phyloP scores from a whole-genome alignment of 345 rosid genomes.

The Salix caprea region DNA sequence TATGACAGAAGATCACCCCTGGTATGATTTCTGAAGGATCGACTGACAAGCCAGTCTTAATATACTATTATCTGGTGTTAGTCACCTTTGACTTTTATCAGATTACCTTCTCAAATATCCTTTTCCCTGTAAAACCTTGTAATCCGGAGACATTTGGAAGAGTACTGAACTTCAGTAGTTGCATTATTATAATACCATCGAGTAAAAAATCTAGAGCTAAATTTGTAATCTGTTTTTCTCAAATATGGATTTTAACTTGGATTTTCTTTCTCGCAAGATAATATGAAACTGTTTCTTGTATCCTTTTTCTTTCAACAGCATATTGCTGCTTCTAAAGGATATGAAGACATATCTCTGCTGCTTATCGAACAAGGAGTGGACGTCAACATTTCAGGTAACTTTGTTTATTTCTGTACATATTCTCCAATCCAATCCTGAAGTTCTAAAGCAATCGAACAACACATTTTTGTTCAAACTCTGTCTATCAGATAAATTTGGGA shows the following conservation, averaged over 20 bases:
- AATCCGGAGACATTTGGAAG: background rate
- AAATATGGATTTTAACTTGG: background rate
- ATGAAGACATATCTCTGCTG: conserved; percentile 52
- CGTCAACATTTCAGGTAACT: conserved; percentile 41
- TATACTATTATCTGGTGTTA: background rate
- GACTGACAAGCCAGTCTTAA: conserved; percentile 1
- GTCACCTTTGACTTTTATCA: too few relatives aligned
- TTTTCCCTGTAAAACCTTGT: background rate
- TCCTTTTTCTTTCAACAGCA: conserved; percentile 42
- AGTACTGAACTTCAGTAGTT: too few relatives aligned
- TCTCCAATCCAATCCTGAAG: too few relatives aligned
- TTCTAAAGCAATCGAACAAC: background rate
- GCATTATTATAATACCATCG: background rate
- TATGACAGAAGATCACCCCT: conserved; percentile 79
- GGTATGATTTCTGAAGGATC: conserved; percentile 35
- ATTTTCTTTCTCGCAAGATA: background rate
- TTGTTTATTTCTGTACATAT: background rate
- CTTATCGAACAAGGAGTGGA: conserved; percentile 60
- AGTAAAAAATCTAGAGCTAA: background rate
- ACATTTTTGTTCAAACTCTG: background rate
- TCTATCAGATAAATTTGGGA: conserved; percentile 56
- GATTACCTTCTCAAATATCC: too few relatives aligned
- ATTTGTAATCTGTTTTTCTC: background rate
- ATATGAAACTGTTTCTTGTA: background rate
- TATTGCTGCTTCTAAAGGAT: conserved; percentile 72